phyloP scores from a whole-genome alignment of 1,284 basidiomycete species.

The Singerocomus inundabilis region DNA sequence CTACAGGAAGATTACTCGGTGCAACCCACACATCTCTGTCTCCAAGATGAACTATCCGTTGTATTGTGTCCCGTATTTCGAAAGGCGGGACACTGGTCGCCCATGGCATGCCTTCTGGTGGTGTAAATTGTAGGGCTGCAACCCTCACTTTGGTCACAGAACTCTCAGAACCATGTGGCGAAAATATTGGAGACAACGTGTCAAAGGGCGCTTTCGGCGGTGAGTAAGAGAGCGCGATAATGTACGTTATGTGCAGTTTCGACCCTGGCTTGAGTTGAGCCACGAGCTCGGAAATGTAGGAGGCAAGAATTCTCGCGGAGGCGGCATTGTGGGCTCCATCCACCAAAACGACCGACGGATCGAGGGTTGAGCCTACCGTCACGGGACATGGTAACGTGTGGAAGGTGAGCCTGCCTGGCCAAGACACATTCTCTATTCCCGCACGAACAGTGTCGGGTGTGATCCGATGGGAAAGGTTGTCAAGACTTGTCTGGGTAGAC shows the following conservation, averaged over 20 bases:
- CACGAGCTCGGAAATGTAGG: constrained; percentile 58
- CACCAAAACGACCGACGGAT: constrained; percentile 57
- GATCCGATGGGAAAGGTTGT: constrained; percentile 22
- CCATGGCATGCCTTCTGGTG: constrained; percentile 92
- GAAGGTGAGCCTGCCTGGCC: constrained; percentile 87
- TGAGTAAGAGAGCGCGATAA: constrained; percentile 77
- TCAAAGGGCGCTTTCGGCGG: constrained; percentile 75
- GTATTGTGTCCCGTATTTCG: constrained; percentile 47
- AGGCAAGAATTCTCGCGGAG: constrained; percentile 68
- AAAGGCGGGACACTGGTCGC: constrained; percentile 59
- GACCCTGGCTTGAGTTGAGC: constrained; percentile 23
- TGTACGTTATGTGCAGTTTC: constrained; percentile 54
- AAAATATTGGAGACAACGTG: constrained; percentile 67
- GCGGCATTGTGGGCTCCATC: constrained; percentile 98
- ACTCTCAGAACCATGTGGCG: constrained; percentile 24
- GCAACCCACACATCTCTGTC: constrained; percentile 45
- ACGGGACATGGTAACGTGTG: constrained; percentile 41
- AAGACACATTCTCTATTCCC: constrained; percentile 64
- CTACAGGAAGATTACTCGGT: constrained; percentile 31
- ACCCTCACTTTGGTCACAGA: constrained; percentile 42
- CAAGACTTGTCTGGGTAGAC: constrained; percentile 25
- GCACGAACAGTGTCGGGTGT: constrained; percentile 26
- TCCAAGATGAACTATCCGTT: constrained; percentile 36
- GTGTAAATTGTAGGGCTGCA: constrained; percentile 61
- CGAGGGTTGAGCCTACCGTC: constrained; percentile 14